These are phyloP conservation scores for Aspergillus proliferans DNA, from an alignment of 2,329 filamentous ascomycete species.

Conservation along the genomic window DNA sequence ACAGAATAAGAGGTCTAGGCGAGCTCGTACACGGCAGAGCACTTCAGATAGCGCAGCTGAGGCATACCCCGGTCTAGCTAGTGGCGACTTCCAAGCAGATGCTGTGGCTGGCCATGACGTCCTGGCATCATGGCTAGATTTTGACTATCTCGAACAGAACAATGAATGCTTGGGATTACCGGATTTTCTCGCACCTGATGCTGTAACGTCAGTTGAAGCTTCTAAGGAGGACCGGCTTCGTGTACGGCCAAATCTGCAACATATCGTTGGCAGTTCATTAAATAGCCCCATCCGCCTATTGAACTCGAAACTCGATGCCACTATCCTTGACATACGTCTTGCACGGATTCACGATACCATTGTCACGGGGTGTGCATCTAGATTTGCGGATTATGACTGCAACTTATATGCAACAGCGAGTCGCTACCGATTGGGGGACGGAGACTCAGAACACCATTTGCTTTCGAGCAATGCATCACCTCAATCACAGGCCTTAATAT, in stretches of 20 bases:
- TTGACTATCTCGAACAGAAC: too few relatives aligned
- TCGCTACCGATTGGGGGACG: background rate
- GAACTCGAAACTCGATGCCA: background rate
- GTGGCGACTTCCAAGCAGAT: too few relatives aligned
- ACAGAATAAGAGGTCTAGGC: background rate
- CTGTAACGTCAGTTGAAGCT: too few relatives aligned
- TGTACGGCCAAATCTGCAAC: background rate
- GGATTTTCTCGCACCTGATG: too few relatives aligned
- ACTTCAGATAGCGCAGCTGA: too few relatives aligned
- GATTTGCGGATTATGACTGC: background rate
- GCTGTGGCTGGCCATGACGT: too few relatives aligned
- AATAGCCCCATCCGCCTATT: background rate
- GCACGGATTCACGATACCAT: background rate
- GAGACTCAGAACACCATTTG: background rate
- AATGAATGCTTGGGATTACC: too few relatives aligned
- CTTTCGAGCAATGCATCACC: background rate
- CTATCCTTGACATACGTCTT: background rate
- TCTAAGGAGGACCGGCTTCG: too few relatives aligned
- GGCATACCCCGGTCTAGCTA: too few relatives aligned
- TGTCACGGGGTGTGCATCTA: background rate
- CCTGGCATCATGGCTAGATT: too few relatives aligned
- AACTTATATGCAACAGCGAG: background rate
- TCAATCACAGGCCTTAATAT: background rate
- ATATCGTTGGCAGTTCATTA: background rate
- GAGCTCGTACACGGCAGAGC: too few relatives aligned